Conservation (phyloP, 1,284 basidiomycete genomes). For the Leccinum griseonigrum region DNA sequence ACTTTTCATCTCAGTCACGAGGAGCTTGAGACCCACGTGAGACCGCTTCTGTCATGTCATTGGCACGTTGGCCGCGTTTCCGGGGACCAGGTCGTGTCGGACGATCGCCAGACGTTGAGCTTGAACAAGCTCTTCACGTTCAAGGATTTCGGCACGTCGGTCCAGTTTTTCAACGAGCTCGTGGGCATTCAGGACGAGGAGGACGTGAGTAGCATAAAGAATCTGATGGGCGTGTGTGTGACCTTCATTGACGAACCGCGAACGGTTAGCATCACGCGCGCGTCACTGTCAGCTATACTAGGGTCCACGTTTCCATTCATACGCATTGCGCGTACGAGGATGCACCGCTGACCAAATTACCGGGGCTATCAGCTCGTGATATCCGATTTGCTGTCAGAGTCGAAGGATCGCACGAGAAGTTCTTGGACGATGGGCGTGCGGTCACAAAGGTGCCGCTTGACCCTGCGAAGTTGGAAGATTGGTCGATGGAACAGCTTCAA, state of each 20-base stretch:
- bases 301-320: slow-evolving; percentile 30
- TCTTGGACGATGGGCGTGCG: slow-evolving; percentile 24
- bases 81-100: neutral
- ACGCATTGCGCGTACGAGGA: slow-evolving; percentile 37
- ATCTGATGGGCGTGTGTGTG: neutral
- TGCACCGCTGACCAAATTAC: slow-evolving; percentile 19
- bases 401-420: slow-evolving; percentile 25
- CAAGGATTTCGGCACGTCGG: slow-evolving; percentile 18
- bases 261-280: slow-evolving; percentile 28
- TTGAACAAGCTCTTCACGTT: slow-evolving; percentile 32
- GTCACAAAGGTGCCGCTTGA: slow-evolving; percentile 19
- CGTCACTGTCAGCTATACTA: slow-evolving; percentile 26
- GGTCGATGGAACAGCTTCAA: slow-evolving; percentile 28
- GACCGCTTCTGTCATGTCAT: slow-evolving; percentile 32
- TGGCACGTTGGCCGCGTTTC: slow-evolving; percentile 33
- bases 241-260: slow-evolving; percentile 3
- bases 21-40: slow-evolving; percentile 33
- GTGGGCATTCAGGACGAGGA: slow-evolving; percentile 29
- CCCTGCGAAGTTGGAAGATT: slow-evolving; percentile 12
- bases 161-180: slow-evolving; percentile 31
- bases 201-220: slow-evolving; percentile 26
- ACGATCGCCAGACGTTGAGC: slow-evolving; percentile 13
- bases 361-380: slow-evolving; percentile 53
- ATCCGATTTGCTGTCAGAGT: slow-evolving; percentile 44
- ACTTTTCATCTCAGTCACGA: slow-evolving; percentile 30